These are phyloP conservation scores for Kurtzmaniella natalensis DNA, from an alignment of 1,139 yeast species.

Conservation along the genomic window DNA sequence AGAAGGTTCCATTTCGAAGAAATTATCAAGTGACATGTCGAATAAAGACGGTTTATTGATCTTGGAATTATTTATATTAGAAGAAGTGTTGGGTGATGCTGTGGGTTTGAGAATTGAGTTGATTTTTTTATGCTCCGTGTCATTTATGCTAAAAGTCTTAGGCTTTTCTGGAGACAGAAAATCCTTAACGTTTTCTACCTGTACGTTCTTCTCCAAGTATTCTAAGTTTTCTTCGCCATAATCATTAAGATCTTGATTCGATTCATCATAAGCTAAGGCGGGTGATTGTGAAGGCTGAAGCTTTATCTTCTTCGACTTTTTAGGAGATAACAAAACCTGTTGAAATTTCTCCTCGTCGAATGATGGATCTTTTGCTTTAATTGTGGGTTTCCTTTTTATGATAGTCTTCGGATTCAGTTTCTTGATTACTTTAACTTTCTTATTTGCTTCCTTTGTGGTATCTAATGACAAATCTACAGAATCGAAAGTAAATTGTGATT, in stretches of 20 bases:
- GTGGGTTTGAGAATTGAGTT: not conserved
- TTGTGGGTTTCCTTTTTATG: not conserved
- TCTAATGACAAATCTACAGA: not conserved
- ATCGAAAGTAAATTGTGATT: too few species aligned
- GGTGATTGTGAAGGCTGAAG: slow-evolving; percentile 16
- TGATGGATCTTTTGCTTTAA: slow-evolving; percentile 3
- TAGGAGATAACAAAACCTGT: slow-evolving; percentile 12
- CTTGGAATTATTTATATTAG: not conserved
- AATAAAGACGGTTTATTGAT: not conserved
- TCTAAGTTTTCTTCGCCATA: slow-evolving; percentile 32
- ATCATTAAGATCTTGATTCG: slow-evolving; percentile 33
- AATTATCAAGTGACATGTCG: not conserved
- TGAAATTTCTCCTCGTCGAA: slow-evolving; percentile 10
- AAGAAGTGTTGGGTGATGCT: not conserved
- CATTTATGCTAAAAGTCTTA: not conserved
- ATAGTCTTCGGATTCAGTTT: not conserved
- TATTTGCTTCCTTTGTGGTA: not conserved
- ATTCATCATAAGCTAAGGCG: slow-evolving; percentile 18
- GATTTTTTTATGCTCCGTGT: not conserved
- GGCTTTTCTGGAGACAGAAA: not conserved
- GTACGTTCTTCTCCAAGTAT: slow-evolving; percentile 19
- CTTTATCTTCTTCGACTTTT: slow-evolving; percentile 15
- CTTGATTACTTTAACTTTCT: not conserved
- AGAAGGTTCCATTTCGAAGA: too few species aligned
- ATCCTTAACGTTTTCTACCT: not conserved